phyloP scores from a whole-genome alignment of 805 yeast species.

The Brettanomyces anomalus region DNA sequence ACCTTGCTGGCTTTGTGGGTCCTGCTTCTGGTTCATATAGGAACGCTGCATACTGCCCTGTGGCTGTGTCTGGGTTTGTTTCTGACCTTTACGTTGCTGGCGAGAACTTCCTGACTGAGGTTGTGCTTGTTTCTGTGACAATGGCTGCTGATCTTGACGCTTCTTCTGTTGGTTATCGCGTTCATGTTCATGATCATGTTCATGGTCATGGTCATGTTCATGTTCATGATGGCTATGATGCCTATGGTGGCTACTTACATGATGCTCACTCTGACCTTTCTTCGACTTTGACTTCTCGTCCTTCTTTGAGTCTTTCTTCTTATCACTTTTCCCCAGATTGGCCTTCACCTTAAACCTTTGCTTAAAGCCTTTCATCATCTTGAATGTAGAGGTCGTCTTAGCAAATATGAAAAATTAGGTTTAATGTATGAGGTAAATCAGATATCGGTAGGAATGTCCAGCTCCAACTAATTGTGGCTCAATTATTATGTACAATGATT shows the following conservation, averaged over 20 bases:
- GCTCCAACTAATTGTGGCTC: no score
- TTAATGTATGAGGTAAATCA: no score
- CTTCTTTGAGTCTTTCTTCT: conserved; percentile 33
- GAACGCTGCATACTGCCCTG: background rate
- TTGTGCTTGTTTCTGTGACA: conserved; percentile 1
- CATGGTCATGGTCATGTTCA: conserved; percentile 3
- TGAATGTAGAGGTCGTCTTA: conserved; percentile 13
- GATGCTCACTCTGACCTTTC: conserved; percentile 5
- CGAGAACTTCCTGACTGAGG: conserved; percentile 1
- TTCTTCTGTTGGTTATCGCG: background rate
- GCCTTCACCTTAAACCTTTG: conserved; percentile 40
- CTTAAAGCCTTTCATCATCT: conserved; percentile 70
- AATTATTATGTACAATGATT: no score
- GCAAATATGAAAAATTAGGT: no score
- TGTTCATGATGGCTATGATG: conserved; percentile 8
- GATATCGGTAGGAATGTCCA: no score
- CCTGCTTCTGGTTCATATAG: background rate
- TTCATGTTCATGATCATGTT: background rate
- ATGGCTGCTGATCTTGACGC: conserved; percentile 5
- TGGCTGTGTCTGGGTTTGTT: background rate
- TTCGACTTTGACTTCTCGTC: conserved; percentile 17
- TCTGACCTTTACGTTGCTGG: conserved; percentile 3
- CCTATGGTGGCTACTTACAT: conserved; percentile 3
- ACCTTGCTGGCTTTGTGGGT: background rate
- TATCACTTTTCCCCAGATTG: conserved; percentile 20